Evolutionary conservation across 176 grass and related monocot genomes (phyloP), one percentile per base, ranked within the genome.

Genomic region (Thinopyrum elongatum): DNA sequence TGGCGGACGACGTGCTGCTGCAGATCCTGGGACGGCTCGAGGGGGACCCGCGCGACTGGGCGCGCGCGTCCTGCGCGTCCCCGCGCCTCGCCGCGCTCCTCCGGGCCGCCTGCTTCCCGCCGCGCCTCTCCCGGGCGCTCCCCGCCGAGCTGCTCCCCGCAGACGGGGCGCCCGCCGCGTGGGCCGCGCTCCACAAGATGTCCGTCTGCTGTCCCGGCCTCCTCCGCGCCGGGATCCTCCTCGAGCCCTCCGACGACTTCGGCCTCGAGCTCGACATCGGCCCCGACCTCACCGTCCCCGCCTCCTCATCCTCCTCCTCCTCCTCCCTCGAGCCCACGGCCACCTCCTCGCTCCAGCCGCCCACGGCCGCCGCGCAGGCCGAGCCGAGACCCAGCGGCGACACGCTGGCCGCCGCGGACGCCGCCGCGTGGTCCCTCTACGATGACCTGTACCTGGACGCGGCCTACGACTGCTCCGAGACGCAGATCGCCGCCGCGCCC

Each of bases 141-240:
- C 93, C 93, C 1, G 35, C 90, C 2, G 93, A 94, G 65, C 90
- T 95, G 22, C 89, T 93, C 59, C 85, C 87, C 16, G 15, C 44
- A 15, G 46, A 69, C 60, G 64, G 76, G 10, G 22, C 72, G 5
- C 89, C 76, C 10, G 31, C 71, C 10, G 86, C 82, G 0, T 92
- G 88, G 90, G 70, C 92, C 0, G 85, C 84, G 22, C 93, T 98
- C 22, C 93, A 98, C 65, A 98, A 95, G 86, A 94, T 98, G 84
- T 92, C 92, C n/a, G 90, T 95, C 25, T 98, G 96, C 78, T 98
- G 96, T 79, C 93, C 96, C 2, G 96, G 96, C n/a, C 92, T 98
- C 81, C 80, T 64, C 19, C 86, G 85, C 78, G 88, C 93, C 13
- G 93, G 96, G 17, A 72, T 98, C 31, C 92, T 98, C 75, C 92